Conservation (phyloP, 306 rosid genomes). For the Gynostemma pentaphyllum region DNA sequence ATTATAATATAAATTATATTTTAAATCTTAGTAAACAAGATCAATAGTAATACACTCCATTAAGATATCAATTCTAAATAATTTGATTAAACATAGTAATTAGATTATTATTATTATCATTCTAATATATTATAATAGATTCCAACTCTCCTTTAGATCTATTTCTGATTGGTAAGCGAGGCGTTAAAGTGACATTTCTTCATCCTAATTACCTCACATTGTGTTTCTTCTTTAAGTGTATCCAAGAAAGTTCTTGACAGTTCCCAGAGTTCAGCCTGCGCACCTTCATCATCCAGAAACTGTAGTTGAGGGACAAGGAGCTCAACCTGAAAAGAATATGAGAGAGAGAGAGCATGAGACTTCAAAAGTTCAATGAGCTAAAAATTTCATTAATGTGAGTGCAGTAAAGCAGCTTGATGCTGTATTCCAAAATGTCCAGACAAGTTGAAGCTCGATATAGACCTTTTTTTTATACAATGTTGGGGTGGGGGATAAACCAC, state of each 20-base stretch:
- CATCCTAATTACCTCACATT: conserved; percentile 32
- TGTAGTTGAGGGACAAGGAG: conserved; percentile 92
- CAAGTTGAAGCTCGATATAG: conserved; percentile 3
- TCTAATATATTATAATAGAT: neutral
- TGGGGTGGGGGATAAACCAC: no score
- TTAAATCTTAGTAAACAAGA: neutral
- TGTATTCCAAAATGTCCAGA: neutral
- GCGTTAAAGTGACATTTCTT: neutral
- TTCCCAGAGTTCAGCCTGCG: conserved; percentile 93
- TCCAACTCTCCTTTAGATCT: neutral
- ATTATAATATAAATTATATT: neutral
- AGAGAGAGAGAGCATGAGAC: neutral
- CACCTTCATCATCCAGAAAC: conserved; percentile 94
- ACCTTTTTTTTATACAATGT: neutral
- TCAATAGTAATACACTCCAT: neutral
- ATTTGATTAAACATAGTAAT: no score
- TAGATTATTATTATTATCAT: no score
- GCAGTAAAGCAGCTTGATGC: neutral
- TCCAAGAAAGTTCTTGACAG: conserved; percentile 72
- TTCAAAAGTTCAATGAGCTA: neutral
- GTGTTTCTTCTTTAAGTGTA: conserved; percentile 54
- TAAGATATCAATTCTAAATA: no score
- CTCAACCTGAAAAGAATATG: conserved; percentile 52
- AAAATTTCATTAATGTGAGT: neutral
- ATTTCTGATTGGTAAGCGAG: neutral